Base-by-base conservation (phyloP, 768 basidiomycete genomes). In the Lepiota venenata region DNA sequence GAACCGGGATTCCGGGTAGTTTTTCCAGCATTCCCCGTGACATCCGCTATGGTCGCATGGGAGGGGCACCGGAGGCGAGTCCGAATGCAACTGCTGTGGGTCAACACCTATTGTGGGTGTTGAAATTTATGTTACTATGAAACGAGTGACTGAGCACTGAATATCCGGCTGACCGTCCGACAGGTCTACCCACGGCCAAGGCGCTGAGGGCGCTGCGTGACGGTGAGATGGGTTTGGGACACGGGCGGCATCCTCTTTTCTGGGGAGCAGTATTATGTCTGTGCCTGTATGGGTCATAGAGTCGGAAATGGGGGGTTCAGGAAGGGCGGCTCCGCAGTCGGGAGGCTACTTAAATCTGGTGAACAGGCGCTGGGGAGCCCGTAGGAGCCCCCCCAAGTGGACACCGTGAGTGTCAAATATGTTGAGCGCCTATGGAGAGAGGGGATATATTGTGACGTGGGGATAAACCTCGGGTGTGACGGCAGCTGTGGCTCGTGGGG, bases 131-230 rank as follows among this genome's bases (percentile, higher is more conserved):
- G 45, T 22, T 5, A 25, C 35, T 32, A 18, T 20, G 27, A 37
- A 20, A 29, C 8, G 39, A 7, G 54, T 32, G 16, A 27, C 11
- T 20, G 32, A 42, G 21, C 10, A 5, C 5, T 22, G 20, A 27
- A 14, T 21, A 4, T 47, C 42, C n/a, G 12, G n/a, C 50, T 48
- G 1, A 53, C 56, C 41, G n/a, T 50, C 50, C 27, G 25, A 44
- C 22, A 53, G 11, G 10, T 52, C 47, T 4, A 42, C 47, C 49
- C 52, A 49, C 16, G 76, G 76, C 76, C 75, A 76, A 8, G 76
- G 76, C 2, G 74, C 74, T 18, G 76, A 78, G 55, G 76, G 76
- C 9, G 74, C 70, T 29, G 75, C 74, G 62, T 77, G 76, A 47
- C 76, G 69, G 60, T 75, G 71, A 16, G 75, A 72, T 6, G 76